Conservation (phyloP, 1,139 yeast genomes). For the Candida tetrigidarum region DNA sequence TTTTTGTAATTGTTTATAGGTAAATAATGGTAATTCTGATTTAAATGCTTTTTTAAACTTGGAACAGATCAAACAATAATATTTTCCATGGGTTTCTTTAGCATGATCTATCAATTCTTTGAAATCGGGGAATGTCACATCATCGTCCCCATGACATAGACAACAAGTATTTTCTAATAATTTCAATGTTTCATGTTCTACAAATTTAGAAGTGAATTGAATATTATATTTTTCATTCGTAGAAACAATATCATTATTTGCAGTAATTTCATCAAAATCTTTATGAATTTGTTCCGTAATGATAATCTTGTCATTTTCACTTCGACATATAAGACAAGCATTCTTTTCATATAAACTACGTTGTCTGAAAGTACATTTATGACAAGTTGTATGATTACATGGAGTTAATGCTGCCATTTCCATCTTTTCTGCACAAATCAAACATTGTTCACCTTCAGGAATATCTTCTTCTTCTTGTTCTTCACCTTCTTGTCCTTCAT, state of each 20-base stretch:
- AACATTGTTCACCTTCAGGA: conserved; percentile 53
- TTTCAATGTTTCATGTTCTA: conserved; percentile 46
- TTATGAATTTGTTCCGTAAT: conserved; percentile 52
- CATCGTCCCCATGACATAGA: no score
- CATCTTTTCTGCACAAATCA: conserved; percentile 83
- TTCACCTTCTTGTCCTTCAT: conserved; percentile 12
- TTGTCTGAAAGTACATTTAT: conserved; percentile 80
- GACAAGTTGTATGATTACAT: conserved; percentile 87
- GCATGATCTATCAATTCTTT: conserved; percentile 69
- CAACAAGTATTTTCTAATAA: conserved; percentile 66
- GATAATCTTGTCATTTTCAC: conserved; percentile 62
- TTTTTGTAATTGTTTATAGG: conserved; percentile 61
- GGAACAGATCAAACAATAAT: conserved; percentile 77
- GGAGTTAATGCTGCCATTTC: conserved; percentile 70
- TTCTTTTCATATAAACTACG: conserved; percentile 77
- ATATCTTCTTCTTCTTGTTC: conserved; percentile 29
- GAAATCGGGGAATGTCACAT: conserved; percentile 47
- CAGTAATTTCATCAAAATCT: conserved; percentile 43
- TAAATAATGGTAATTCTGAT: conserved; percentile 66
- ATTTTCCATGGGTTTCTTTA: conserved; percentile 60
- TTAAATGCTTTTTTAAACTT: conserved; percentile 78
- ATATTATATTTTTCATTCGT: conserved; percentile 51
- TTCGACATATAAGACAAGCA: conserved; percentile 82
- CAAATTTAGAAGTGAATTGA: conserved; percentile 52
- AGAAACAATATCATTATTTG: conserved; percentile 31